Evolutionary conservation across 2,329 filamentous ascomycete species (phyloP).

Genomic region (Trichoderma harzianum): DNA sequence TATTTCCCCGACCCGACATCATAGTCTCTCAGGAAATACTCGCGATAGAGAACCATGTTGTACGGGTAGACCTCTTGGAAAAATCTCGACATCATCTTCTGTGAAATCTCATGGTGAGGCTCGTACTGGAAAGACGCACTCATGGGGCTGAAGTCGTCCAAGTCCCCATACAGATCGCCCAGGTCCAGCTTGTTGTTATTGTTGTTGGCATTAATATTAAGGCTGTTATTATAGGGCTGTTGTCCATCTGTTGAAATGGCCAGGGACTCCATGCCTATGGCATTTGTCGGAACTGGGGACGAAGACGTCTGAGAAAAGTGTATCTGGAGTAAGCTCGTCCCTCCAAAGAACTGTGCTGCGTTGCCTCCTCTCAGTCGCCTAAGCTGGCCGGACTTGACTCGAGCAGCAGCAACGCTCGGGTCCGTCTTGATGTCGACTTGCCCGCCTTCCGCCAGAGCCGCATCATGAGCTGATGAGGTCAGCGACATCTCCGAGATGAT

Average conservation of each 20-base stretch:
- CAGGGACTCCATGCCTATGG: slow-evolving; percentile 10
- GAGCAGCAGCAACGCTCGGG: slow-evolving; percentile 32
- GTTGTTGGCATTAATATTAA: neutral
- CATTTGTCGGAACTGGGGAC: slow-evolving; percentile 19
- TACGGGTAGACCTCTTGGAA: slow-evolving; percentile 48
- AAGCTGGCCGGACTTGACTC: slow-evolving; percentile 34
- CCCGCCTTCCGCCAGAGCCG: slow-evolving; percentile 9
- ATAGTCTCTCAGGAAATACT: slow-evolving; percentile 50
- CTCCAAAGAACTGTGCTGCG: slow-evolving; percentile 46
- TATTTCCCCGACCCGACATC: slow-evolving; percentile 44
- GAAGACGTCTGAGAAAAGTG: slow-evolving; percentile 31
- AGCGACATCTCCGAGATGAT: slow-evolving; percentile 40
- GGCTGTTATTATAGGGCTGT: neutral
- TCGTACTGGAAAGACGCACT: slow-evolving; percentile 34
- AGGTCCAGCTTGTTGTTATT: neutral
- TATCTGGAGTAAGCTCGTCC: slow-evolving; percentile 46
- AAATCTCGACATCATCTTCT: slow-evolving; percentile 45
- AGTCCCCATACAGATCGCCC: neutral
- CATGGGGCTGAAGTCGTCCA: slow-evolving; percentile 22
- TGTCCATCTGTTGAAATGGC: neutral
- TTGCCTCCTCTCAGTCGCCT: slow-evolving; percentile 40
- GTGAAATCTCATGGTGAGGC: slow-evolving; percentile 44
- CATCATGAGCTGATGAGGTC: slow-evolving; percentile 22
- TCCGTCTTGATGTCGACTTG: slow-evolving; percentile 26
- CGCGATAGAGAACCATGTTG: slow-evolving; percentile 49